Evolutionary conservation across 352 stramenopile genomes (phyloP), one percentile per base, ranked within the genome.

Genomic region (Globisporangium carolinianum): DNA sequence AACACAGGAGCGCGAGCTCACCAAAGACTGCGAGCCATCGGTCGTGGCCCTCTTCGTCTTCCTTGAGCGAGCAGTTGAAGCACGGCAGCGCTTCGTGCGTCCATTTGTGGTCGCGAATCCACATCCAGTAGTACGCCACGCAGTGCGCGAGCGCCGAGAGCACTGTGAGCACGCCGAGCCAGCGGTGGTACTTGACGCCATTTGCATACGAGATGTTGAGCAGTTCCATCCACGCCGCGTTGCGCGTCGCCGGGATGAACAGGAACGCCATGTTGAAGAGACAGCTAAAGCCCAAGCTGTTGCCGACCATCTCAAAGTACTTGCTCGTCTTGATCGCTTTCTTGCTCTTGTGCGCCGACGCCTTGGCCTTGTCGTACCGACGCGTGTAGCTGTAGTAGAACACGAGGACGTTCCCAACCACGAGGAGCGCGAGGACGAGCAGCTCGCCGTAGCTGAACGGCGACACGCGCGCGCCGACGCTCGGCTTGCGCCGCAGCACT

Each of bases 401-500:
- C 32, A 65, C 57, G 32, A 70, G 18, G 14, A 62, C 35, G 36
- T 77, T 77, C 12, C 69, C 69, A 7, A 39, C 59, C 14, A 74
- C 15, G 42, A 81, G 12, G 24, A 66, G 48, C 2, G 58, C 10
- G 35, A 79, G 60, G 39, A 82, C 79, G 36, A 79, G 39, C 47
- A 69, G 60, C 52, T 84, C 75, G 41, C 75, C 75, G 43, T 67
- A 69, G 53, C 62, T 76, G 58, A 66, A 58, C 45, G 39, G 58
- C n/a, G 61, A 66, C 7, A 80, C 66, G 15, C 59, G 65, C 37
- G 51, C 60, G 5, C 72, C 52, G 3, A 75, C 18, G 0, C 53
- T 35, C 2, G 72, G 72, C 54, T 83, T 84, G 42, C 72, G 72
- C 41, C 77, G 75, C 8, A 88, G 60, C 17, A 74, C 58, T 0